A percentile compares a stretch with the other conserved stretches of the same genome.
Conservation (phyloP, 2,329 filamentous ascomycete genomes). For the Arthrinium phaeospermum region DNA sequence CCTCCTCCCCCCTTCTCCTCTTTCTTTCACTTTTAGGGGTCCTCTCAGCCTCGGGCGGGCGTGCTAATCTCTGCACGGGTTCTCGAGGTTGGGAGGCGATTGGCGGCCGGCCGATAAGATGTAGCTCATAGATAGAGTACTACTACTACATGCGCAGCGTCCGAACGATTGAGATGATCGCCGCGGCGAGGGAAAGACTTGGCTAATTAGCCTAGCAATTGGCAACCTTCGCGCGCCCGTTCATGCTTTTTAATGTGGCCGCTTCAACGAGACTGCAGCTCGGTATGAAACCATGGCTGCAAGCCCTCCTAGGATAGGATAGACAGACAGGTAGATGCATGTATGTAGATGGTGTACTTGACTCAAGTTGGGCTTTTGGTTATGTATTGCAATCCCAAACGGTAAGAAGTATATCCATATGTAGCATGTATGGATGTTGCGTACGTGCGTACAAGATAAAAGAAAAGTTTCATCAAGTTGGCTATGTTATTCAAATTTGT, state of each 20-base stretch:
- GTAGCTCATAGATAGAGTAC: constrained; percentile 1
- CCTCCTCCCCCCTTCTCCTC: not conserved
- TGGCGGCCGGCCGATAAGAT: constrained; percentile 19
- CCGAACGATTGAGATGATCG: not conserved
- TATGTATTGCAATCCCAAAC: not conserved
- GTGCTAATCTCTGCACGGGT: constrained; percentile 10
- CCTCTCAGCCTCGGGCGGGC: not conserved
- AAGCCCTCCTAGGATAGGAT: not conserved
- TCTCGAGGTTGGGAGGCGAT: constrained; percentile 17
- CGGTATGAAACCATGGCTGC: not conserved
- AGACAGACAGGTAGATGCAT: not conserved
- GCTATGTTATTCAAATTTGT: not conserved
- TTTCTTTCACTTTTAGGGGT: not conserved
- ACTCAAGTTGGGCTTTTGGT: constrained; percentile 1
- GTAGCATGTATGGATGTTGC: not conserved
- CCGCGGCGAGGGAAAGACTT: not conserved
- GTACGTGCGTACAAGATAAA: not conserved
- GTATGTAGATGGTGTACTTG: not conserved
- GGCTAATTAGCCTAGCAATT: not conserved
- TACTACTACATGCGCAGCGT: not conserved
- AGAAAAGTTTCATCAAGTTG: not conserved
- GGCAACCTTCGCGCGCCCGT: not conserved
- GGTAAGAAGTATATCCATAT: not conserved
- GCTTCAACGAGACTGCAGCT: not conserved
- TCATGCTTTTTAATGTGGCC: not conserved